Percentiles rank a stretch among this genome's conserved stretches.
phyloP scores from a whole-genome alignment of 2,329 filamentous ascomycete genomes.

The Phialocephala subalpina region DNA sequence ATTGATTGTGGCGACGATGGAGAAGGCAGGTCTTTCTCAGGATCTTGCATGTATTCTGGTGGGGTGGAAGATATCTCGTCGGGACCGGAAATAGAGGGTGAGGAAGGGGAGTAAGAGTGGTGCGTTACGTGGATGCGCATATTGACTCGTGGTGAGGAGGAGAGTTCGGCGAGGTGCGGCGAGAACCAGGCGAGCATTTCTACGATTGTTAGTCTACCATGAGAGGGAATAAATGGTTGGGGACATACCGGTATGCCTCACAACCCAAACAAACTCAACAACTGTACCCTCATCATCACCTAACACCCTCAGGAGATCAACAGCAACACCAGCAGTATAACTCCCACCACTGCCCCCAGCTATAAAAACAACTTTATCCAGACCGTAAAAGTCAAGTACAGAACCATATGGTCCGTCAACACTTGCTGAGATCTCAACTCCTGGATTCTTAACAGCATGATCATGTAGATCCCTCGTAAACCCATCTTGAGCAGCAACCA shows the following conservation, averaged over 20 bases:
- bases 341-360: slow-evolving; percentile 68
- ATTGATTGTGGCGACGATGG: neutral
- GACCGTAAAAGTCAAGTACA: slow-evolving; percentile 58
- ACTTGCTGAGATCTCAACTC: slow-evolving; percentile 56
- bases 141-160: slow-evolving; percentile 36
- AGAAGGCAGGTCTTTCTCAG: neutral
- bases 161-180: slow-evolving; percentile 37
- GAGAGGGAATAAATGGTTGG: neutral
- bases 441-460: slow-evolving; percentile 57
- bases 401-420: slow-evolving; percentile 67
- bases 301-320: slow-evolving; percentile 54
- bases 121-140: slow-evolving; percentile 38
- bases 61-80: too few relatives aligned
- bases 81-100: neutral
- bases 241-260: slow-evolving; percentile 50
- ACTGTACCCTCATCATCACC: slow-evolving; percentile 45
- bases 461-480: slow-evolving; percentile 63
- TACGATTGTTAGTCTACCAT: slow-evolving; percentile 20
- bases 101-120: neutral
- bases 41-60: neutral
- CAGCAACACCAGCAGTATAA: slow-evolving; percentile 59
- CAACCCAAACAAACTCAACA: slow-evolving; percentile 57
- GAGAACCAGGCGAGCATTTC: slow-evolving; percentile 36
- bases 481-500: slow-evolving; percentile 63
- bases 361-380: slow-evolving; percentile 63